Conservation (phyloP, 306 rosid species). For the Arachis stenosperma region DNA sequence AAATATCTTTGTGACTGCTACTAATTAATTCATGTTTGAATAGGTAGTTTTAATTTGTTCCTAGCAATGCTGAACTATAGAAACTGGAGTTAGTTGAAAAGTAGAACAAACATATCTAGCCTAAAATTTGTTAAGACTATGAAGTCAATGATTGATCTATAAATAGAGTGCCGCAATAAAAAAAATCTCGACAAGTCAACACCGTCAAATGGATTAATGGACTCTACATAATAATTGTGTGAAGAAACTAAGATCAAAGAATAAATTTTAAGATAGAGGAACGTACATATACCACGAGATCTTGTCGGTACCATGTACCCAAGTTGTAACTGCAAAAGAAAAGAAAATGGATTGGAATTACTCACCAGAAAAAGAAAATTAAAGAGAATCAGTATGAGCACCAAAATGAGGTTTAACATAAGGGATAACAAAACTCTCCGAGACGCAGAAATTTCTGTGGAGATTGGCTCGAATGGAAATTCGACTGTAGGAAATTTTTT, state of each 20-base stretch:
- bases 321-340: too few relatives aligned
- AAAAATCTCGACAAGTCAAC: conserved; percentile 11
- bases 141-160: conserved; percentile 12
- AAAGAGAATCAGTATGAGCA: conserved; percentile 23
- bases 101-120: not conserved
- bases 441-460: too few relatives aligned
- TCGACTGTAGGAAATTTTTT: too few relatives aligned
- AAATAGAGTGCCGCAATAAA: not conserved
- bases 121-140: conserved; percentile 7
- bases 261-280: not conserved
- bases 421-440: too few relatives aligned
- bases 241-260: not conserved
- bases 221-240: not conserved
- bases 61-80: not conserved
- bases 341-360: too few relatives aligned
- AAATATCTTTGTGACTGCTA: too few relatives aligned
- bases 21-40: too few relatives aligned
- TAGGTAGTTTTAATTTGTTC: too few relatives aligned
- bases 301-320: conserved; percentile 43
- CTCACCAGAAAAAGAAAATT: not conserved
- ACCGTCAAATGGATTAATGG: not conserved
- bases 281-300: conserved; percentile 23
- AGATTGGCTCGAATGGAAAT: too few relatives aligned
- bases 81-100: conserved; percentile 21
- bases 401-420: not conserved